These are phyloP conservation scores for Catharanthus roseus DNA, from an alignment of 257 asterid genomes.

Conservation along the genomic window DNA sequence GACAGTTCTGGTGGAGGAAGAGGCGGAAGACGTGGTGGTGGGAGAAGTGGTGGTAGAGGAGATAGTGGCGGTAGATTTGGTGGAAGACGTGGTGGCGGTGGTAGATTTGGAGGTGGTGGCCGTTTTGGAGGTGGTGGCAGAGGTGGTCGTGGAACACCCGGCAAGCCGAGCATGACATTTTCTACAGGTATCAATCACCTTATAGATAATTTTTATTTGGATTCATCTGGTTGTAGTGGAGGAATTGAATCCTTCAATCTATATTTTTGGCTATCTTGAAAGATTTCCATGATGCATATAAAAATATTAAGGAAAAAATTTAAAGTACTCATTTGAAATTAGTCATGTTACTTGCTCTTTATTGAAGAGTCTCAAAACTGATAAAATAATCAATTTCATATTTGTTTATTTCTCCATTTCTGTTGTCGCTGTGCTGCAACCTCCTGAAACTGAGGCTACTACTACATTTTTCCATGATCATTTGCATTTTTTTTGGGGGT, in stretches of 20 bases:
- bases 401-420: background rate
- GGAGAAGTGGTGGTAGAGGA: constrained; percentile 30
- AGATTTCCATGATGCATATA: too few species aligned
- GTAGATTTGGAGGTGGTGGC: constrained; percentile 28
- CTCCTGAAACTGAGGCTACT: background rate
- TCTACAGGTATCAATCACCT: constrained; percentile 29
- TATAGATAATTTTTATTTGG: too few species aligned
- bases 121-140: constrained; percentile 31
- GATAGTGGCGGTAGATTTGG: constrained; percentile 21
- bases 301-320: too few species aligned
- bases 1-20: constrained; percentile 25
- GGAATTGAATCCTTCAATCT: too few species aligned
- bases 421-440: background rate
- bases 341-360: too few species aligned
- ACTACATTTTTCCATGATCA: background rate
- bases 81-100: constrained; percentile 22
- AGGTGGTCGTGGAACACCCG: constrained; percentile 42
- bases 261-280: too few species aligned
- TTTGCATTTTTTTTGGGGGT: background rate
- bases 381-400: background rate
- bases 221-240: too few species aligned
- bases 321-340: too few species aligned
- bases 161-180: constrained; percentile 36
- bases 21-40: constrained; percentile 10
- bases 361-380: too few species aligned